Percentiles rank a stretch among this genome's conserved stretches.
These are phyloP conservation scores for Cadophora sp. DNA, from an alignment of 2,329 filamentous ascomycete genomes.

Conservation along the genomic window DNA sequence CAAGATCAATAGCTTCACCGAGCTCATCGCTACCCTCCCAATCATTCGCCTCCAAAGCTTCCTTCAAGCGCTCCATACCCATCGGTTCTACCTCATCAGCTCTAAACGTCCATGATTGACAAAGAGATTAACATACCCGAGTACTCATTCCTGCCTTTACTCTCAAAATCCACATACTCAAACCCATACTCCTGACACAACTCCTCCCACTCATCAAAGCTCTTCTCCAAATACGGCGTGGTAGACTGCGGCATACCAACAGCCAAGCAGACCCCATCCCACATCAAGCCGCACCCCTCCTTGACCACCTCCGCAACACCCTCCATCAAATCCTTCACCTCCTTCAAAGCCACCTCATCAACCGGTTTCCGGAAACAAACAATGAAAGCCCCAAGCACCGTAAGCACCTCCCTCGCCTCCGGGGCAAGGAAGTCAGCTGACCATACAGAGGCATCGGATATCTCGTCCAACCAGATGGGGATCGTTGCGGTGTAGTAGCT, in stretches of 20 bases:
- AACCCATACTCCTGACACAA: slow-evolving; percentile 61
- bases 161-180: slow-evolving; percentile 66
- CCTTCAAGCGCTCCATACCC: slow-evolving; percentile 63
- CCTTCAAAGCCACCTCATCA: slow-evolving; percentile 32
- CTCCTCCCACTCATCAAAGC: slow-evolving; percentile 65
- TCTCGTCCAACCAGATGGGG: slow-evolving; percentile 72
- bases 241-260: slow-evolving; percentile 55
- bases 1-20: slow-evolving; percentile 47
- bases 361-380: slow-evolving; percentile 57
- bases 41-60: slow-evolving; percentile 71
- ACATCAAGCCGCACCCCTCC: slow-evolving; percentile 64
- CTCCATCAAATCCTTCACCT: slow-evolving; percentile 52
- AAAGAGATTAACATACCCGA: slow-evolving; percentile 54
- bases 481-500: slow-evolving; percentile 66
- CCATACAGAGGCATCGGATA: slow-evolving; percentile 55
- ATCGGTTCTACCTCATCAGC: slow-evolving; percentile 56
- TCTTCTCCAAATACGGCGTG: slow-evolving; percentile 47
- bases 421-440: slow-evolving; percentile 62
- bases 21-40: slow-evolving; percentile 56
- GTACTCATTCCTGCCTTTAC: slow-evolving; percentile 60
- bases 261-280: slow-evolving; percentile 69
- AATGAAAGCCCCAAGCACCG: slow-evolving; percentile 66
- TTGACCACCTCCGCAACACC: slow-evolving; percentile 62
- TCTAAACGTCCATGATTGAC: not conserved
- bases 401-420: slow-evolving; percentile 68